Evolutionary conservation across 2,329 filamentous ascomycete species (phyloP).

Genomic region (Ceratocystis variospora): DNA sequence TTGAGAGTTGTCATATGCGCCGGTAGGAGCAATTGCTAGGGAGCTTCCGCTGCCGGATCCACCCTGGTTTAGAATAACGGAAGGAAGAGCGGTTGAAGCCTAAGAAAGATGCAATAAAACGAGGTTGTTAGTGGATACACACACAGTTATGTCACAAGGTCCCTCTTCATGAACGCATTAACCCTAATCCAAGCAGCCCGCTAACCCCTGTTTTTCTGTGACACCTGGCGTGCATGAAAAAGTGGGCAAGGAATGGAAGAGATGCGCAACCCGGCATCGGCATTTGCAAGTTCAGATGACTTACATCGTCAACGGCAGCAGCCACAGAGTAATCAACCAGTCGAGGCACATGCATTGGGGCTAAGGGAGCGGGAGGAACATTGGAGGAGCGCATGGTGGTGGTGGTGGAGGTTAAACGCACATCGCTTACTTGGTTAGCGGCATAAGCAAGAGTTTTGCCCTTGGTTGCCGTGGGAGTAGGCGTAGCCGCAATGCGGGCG

Average conservation of each 20-base stretch:
- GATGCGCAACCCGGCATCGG: not conserved
- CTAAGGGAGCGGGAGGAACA: not conserved
- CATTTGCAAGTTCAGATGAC: not conserved
- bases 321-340: not conserved
- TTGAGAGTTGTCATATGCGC: not conserved
- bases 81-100: not conserved
- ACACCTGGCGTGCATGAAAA: not conserved
- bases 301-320: not conserved
- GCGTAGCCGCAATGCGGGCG: not conserved
- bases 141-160: not conserved
- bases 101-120: not conserved
- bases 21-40: not conserved
- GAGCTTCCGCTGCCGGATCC: not conserved
- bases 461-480: not conserved
- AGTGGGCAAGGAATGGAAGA: not conserved
- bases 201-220: not conserved
- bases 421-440: not conserved
- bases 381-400: not conserved
- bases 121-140: constrained; percentile 1
- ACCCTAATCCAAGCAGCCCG: not conserved
- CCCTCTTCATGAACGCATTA: not conserved
- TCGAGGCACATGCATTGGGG: not conserved
- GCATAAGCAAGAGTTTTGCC: not conserved
- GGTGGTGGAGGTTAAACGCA: not conserved
- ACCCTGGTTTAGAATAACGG: not conserved